Conservation (phyloP, 768 basidiomycete genomes). For the Calocybe cyanea region DNA sequence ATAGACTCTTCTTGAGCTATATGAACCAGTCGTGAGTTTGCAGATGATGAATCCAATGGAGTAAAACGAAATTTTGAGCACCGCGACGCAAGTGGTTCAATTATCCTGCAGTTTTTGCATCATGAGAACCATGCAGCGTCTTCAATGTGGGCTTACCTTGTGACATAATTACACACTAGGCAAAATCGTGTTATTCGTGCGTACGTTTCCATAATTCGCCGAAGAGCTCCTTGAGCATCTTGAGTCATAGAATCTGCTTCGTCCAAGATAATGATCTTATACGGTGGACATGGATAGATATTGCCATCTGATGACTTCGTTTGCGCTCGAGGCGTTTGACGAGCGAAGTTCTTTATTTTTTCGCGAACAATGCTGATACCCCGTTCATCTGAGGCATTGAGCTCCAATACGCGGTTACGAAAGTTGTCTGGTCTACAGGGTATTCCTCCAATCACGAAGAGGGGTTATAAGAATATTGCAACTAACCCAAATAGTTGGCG, state of each 20-base stretch:
- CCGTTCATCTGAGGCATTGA: conserved; percentile 98
- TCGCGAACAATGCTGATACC: conserved; percentile 96
- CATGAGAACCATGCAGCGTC: neutral
- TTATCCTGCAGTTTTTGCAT: conserved; percentile 62
- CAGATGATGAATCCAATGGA: conserved; percentile 78
- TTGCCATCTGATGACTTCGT: conserved; percentile 69
- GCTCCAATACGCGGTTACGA: conserved; percentile 85
- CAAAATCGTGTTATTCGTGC: conserved; percentile 97
- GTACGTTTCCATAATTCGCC: conserved; percentile 99
- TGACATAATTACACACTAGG: conserved; percentile 98
- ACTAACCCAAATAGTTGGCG: conserved; percentile 91
- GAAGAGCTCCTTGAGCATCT: conserved; percentile 93
- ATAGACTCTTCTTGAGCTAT: conserved; percentile 80
- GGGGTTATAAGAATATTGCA: neutral
- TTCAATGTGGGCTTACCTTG: conserved; percentile 53
- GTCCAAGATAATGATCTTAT: conserved; percentile 97
- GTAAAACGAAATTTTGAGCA: conserved; percentile 99
- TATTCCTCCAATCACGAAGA: neutral
- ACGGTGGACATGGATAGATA: conserved; percentile 93
- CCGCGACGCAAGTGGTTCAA: conserved; percentile 96
- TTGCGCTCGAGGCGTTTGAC: conserved; percentile 85
- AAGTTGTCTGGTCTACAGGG: conserved; percentile 87
- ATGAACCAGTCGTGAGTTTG: conserved; percentile 67
- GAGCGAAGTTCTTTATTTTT: conserved; percentile 97
- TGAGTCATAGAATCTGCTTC: conserved; percentile 99